Conservation (phyloP, 192 early-diverging fungal species). For the Fimicolochytrium jonesii region DNA sequence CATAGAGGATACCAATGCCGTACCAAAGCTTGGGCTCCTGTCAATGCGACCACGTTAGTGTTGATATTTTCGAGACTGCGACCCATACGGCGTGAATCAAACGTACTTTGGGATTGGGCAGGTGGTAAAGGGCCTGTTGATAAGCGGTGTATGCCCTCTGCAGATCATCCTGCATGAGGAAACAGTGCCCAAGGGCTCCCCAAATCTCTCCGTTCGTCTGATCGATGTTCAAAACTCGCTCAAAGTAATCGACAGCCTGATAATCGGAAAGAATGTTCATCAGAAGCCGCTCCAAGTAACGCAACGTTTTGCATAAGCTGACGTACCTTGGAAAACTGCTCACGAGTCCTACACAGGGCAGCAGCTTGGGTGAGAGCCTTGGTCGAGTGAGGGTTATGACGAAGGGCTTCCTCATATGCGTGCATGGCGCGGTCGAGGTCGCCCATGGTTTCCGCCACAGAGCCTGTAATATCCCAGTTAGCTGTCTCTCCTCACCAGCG, state of each 20-base stretch:
- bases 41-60: no score
- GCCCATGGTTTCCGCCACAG: slow-evolving; percentile 62
- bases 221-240: slow-evolving; percentile 78
- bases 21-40: slow-evolving; percentile 99
- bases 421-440: slow-evolving; percentile 81
- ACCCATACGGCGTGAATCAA: no score
- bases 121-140: slow-evolving; percentile 90
- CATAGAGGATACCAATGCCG: slow-evolving; percentile 96
- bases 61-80: slow-evolving; percentile 2
- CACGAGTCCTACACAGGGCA: slow-evolving; percentile 73
- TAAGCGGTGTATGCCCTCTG: slow-evolving; percentile 93
- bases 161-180: slow-evolving; percentile 92
- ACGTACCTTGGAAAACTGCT: slow-evolving; percentile 72
- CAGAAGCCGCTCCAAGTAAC: background rate
- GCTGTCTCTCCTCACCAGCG: background rate
- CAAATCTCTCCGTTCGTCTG: slow-evolving; percentile 87
- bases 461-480: slow-evolving; percentile 50
- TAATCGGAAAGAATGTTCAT: background rate
- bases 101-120: slow-evolving; percentile 81
- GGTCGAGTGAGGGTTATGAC: slow-evolving; percentile 91
- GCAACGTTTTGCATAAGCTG: background rate
- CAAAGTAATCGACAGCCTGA: slow-evolving; percentile 88
- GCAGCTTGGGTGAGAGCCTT: slow-evolving; percentile 76
- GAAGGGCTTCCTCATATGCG: slow-evolving; percentile 83
- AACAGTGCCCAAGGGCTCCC: slow-evolving; percentile 93